A percentile compares a stretch with the other conserved stretches of the same genome.
Evolutionary conservation across 495 filamentous ascomycete genomes (phyloP).

Genomic region (Podospora pseudoanserina): DNA sequence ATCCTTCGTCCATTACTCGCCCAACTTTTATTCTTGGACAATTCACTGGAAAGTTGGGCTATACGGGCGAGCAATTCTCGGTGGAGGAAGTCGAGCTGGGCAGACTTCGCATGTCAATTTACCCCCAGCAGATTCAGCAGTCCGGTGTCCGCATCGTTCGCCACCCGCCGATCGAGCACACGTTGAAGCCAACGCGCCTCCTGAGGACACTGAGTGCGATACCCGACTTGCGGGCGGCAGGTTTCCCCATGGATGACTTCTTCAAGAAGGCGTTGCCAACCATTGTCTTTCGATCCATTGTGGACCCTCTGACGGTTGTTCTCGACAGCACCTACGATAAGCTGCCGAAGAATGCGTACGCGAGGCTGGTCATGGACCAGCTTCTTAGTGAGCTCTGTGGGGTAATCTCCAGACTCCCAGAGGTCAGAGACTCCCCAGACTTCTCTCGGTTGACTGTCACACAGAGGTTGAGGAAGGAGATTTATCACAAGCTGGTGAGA

Average conservation of each 20-base stretch:
- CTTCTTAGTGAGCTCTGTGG: conserved; percentile 51
- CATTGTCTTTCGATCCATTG: conserved; percentile 66
- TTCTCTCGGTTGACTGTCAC: conserved; percentile 54
- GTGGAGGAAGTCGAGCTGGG: conserved; percentile 56
- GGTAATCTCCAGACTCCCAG: conserved; percentile 46
- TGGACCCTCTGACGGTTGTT: conserved; percentile 73
- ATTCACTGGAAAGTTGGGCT: conserved; percentile 57
- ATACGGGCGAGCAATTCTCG: conserved; percentile 49
- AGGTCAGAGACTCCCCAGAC: conserved; percentile 59
- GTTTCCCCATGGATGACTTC: conserved; percentile 27
- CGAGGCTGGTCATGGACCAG: conserved; percentile 61
- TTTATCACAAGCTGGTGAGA: conserved; percentile 35
- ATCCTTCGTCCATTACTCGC: conserved; percentile 57
- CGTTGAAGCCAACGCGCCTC: conserved; percentile 26
- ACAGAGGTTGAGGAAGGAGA: conserved; percentile 45
- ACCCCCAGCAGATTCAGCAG: neutral
- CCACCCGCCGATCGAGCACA: conserved; percentile 25
- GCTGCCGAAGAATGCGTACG: conserved; percentile 58
- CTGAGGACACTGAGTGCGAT: conserved; percentile 31
- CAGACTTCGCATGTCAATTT: conserved; percentile 27
- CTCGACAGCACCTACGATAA: conserved; percentile 68
- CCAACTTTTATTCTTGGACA: conserved; percentile 77
- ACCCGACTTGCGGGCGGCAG: conserved; percentile 28
- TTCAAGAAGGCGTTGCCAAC: conserved; percentile 60
- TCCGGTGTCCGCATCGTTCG: conserved; percentile 13